These are phyloP conservation scores for Aspergillus viridinutans DNA, from an alignment of 2,329 filamentous ascomycete genomes.

Conservation along the genomic window DNA sequence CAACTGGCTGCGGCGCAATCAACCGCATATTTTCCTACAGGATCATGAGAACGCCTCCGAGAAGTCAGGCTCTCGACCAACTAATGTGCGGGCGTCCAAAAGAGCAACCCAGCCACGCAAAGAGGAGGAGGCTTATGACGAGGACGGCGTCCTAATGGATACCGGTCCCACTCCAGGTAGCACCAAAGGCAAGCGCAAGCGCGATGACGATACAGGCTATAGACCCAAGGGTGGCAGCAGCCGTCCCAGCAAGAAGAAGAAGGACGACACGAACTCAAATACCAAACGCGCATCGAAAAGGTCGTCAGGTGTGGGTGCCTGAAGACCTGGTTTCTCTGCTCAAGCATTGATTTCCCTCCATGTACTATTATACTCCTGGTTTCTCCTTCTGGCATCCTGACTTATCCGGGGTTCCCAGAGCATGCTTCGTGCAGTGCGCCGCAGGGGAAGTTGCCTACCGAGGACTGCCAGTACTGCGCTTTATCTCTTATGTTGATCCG, in stretches of 20 bases:
- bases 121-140: constrained; percentile 41
- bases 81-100: constrained; percentile 40
- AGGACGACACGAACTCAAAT: constrained; percentile 35
- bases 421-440: too few relatives aligned
- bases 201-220: constrained; percentile 46
- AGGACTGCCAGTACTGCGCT: not conserved
- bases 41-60: constrained; percentile 56
- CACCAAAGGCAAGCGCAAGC: constrained; percentile 44
- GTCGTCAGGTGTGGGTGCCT: constrained; percentile 23
- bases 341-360: not conserved
- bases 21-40: constrained; percentile 79
- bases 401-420: not conserved
- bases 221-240: constrained; percentile 44
- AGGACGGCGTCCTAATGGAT: constrained; percentile 40
- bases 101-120: constrained; percentile 35
- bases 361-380: constrained; percentile 10
- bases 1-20: constrained; percentile 87
- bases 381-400: not conserved
- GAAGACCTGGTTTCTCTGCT: not conserved
- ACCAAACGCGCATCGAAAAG: constrained; percentile 31
- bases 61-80: constrained; percentile 38
- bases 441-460: not conserved
- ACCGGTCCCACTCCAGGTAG: constrained; percentile 26
- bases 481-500: not conserved
- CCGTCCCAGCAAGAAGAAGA: constrained; percentile 35